phyloP scores from a whole-genome alignment of 176 grass and related monocot genomes.

The bread wheat (Triticum aestivum) region DNA sequence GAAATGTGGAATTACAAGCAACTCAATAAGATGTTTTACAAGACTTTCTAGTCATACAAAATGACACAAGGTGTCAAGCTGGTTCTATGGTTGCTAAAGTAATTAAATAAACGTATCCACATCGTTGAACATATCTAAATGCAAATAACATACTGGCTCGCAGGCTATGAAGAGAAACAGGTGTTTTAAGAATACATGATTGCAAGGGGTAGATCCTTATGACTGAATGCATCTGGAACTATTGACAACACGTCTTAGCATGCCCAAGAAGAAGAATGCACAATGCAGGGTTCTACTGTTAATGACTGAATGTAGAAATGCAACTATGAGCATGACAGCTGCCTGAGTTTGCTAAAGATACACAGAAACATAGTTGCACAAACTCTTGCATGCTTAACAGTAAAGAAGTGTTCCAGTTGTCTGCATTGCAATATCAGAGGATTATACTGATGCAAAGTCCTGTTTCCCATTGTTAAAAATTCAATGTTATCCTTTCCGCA shows the following conservation, averaged over 20 bases:
- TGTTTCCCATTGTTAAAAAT: neutral
- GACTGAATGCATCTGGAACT: neutral
- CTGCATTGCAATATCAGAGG: neutral
- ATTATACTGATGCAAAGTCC: neutral
- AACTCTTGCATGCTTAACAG: neutral
- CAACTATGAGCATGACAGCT: neutral
- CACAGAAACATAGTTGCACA: neutral
- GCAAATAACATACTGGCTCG: neutral
- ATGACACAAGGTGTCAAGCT: neutral
- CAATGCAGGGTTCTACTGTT: neutral
- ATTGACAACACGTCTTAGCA: neutral
- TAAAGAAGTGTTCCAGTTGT: neutral
- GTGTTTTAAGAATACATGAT: neutral
- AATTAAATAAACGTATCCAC: slow-evolving; percentile 8
- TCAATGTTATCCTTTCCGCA: neutral
- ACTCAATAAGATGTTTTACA: neutral
- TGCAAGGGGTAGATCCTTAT: slow-evolving; percentile 1
- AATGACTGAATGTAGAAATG: neutral
- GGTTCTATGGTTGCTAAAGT: neutral
- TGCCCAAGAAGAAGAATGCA: slow-evolving; percentile 6
- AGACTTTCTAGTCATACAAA: slow-evolving; percentile 12
- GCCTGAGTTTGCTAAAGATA: neutral
- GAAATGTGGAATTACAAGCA: slow-evolving; percentile 15
- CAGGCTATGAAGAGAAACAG: neutral
- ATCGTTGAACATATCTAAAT: slow-evolving; percentile 9